Evolutionary conservation across 352 stramenopile genomes (phyloP).

Genomic region (Proteromonas lacertae): DNA sequence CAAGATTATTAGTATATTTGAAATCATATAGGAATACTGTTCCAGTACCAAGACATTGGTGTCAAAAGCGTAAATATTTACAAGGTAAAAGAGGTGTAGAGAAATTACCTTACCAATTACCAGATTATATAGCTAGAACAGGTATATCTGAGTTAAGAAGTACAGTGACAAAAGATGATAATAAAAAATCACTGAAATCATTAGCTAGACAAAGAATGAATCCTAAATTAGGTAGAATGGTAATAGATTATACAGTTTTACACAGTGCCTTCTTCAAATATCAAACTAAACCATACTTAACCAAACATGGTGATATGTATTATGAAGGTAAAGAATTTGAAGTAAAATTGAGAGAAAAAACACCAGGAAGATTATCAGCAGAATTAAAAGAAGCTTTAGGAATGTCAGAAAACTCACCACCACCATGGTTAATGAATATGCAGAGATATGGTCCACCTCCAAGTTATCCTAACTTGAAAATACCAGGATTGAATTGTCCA

Average conservation of each 20-base stretch:
- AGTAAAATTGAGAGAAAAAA: slow-evolving; percentile 35
- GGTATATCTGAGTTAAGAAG: slow-evolving; percentile 18
- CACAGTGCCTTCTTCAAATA: slow-evolving; percentile 94
- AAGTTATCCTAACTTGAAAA: slow-evolving; percentile 69
- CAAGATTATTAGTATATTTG: slow-evolving; percentile 64
- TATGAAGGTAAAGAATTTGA: slow-evolving; percentile 92
- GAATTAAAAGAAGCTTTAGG: slow-evolving; percentile 44
- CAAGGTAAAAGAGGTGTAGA: slow-evolving; percentile 77
- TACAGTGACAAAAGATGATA: slow-evolving; percentile 24
- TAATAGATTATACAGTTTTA: slow-evolving; percentile 88
- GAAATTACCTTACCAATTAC: slow-evolving; percentile 63
- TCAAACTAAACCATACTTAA: slow-evolving; percentile 77
- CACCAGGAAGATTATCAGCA: slow-evolving; percentile 42
- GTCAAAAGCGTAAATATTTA: slow-evolving; percentile 88
- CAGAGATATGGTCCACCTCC: slow-evolving; percentile 82
- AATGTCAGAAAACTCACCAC: slow-evolving; percentile 56
- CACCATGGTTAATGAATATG: slow-evolving; percentile 90
- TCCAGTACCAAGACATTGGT: slow-evolving; percentile 76
- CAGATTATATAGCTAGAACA: slow-evolving; percentile 87
- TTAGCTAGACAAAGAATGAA: slow-evolving; percentile 55
- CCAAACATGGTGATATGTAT: slow-evolving; percentile 31
- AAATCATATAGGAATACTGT: slow-evolving; percentile 80
- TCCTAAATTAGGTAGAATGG: slow-evolving; percentile 72
- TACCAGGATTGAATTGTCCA: slow-evolving; percentile 80
- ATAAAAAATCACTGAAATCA: slow-evolving; percentile 54